phyloP scores from a whole-genome alignment of 1,284 basidiomycete species.

The Austroboletus olivaceoglutinosus region DNA sequence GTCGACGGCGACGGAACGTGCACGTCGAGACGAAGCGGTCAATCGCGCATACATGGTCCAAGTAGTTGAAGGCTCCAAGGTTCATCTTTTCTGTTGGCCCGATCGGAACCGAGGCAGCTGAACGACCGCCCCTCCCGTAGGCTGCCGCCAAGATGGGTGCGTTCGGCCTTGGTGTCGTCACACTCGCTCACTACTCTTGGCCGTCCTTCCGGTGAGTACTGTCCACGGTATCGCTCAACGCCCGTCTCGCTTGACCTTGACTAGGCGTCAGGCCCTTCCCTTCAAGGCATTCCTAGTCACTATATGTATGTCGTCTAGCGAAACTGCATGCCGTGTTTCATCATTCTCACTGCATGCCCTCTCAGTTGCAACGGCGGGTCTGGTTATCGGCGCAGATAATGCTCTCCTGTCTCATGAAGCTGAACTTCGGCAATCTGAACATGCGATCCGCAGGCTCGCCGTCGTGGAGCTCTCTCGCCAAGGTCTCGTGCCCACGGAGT shows the following conservation, averaged over 20 bases:
- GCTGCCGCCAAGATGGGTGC: constrained; percentile 55
- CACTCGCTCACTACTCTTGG: constrained; percentile 72
- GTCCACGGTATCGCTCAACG: not conserved
- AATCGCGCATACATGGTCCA: constrained; percentile 57
- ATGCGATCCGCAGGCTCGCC: constrained; percentile 68
- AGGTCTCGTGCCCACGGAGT: constrained; percentile 78
- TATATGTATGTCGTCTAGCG: constrained; percentile 43
- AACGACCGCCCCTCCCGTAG: constrained; percentile 34
- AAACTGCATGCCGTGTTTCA: not conserved
- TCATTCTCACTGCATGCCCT: constrained; percentile 5
- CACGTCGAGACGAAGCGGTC: constrained; percentile 49
- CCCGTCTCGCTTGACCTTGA: not conserved
- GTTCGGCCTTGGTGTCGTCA: constrained; percentile 59
- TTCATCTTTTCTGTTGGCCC: constrained; percentile 21
- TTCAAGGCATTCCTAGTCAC: constrained; percentile 78
- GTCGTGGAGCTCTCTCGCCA: constrained; percentile 69
- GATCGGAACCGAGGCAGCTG: not conserved
- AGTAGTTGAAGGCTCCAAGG: constrained; percentile 50
- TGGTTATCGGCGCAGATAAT: constrained; percentile 73
- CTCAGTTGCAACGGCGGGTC: constrained; percentile 61
- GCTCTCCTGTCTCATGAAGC: constrained; percentile 74
- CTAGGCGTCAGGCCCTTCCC: constrained; percentile 73
- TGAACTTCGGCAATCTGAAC: constrained; percentile 62
- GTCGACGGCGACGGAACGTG: constrained; percentile 38
- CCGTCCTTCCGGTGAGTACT: constrained; percentile 67